Conservation (phyloP, 2,329 filamentous ascomycete genomes). For the Juglanconis juglandina region DNA sequence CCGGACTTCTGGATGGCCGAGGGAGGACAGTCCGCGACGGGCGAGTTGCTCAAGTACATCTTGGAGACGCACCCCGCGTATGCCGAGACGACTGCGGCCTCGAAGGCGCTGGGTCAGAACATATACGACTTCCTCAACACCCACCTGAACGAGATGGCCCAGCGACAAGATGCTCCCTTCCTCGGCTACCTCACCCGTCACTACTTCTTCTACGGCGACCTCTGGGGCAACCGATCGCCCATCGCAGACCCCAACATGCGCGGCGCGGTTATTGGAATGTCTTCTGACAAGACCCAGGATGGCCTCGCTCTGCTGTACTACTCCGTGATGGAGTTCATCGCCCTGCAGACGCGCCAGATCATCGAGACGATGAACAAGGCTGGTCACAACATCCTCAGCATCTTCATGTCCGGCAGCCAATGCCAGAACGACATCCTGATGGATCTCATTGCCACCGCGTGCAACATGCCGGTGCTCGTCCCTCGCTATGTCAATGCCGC, state of each 20-base stretch:
- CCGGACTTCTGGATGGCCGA: constrained; percentile 96
- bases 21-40: constrained; percentile 93
- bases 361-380: constrained; percentile 88
- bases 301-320: constrained; percentile 91
- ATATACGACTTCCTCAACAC: constrained; percentile 95
- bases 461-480: constrained; percentile 88
- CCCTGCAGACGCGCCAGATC: constrained; percentile 93
- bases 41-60: constrained; percentile 89
- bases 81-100: constrained; percentile 72
- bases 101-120: constrained; percentile 78
- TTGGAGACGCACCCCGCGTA: constrained; percentile 93
- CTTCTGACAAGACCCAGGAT: constrained; percentile 81
- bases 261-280: constrained; percentile 81
- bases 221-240: constrained; percentile 94
- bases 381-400: constrained; percentile 82
- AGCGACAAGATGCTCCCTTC: constrained; percentile 66
- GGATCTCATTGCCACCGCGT: constrained; percentile 84
- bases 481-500: constrained; percentile 92
- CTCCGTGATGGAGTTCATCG: constrained; percentile 95
- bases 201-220: constrained; percentile 97
- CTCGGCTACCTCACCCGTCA: constrained; percentile 86
- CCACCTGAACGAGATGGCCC: constrained; percentile 73
- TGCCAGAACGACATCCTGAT: constrained; percentile 95
- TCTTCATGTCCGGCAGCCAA: constrained; percentile 98
- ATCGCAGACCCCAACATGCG: constrained; percentile 92